These are phyloP conservation scores for Cutaneotrichosporon sp. DNA, from an alignment of 1,284 basidiomycete genomes.

Conservation along the genomic window DNA sequence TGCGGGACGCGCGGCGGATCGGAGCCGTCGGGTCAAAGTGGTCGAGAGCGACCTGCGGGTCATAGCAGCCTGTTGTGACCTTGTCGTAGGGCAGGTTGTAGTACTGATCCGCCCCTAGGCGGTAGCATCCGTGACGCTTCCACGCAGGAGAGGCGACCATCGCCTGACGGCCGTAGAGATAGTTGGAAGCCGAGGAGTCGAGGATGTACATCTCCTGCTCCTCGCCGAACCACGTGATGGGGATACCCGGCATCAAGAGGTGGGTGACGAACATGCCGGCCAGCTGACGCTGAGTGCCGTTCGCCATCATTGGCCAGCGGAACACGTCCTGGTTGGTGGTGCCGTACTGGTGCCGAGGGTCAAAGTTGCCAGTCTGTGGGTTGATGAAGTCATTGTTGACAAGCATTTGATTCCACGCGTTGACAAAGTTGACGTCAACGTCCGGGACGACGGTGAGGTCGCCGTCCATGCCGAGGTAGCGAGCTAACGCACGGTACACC, in stretches of 20 bases:
- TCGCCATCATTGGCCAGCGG: conserved; percentile 81
- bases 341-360: conserved; percentile 84
- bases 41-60: conserved; percentile 84
- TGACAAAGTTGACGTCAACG: conserved; percentile 72
- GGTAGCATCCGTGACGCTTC: conserved; percentile 88
- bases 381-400: conserved; percentile 83
- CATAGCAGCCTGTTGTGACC: conserved; percentile 72
- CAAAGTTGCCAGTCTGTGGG: conserved; percentile 62
- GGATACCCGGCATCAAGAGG: conserved; percentile 80
- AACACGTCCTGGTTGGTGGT: conserved; percentile 89
- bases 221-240: conserved; percentile 82
- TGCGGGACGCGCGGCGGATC: conserved; percentile 68
- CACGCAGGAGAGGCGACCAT: conserved; percentile 81
- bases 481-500: conserved; percentile 74
- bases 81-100: conserved; percentile 82
- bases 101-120: conserved; percentile 81
- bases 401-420: conserved; percentile 85
- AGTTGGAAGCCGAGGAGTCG: conserved; percentile 79
- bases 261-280: conserved; percentile 74
- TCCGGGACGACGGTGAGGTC: conserved; percentile 85
- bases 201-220: conserved; percentile 80
- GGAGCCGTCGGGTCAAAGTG: conserved; percentile 89
- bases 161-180: conserved; percentile 80
- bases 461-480: conserved; percentile 90
- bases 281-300: conserved; percentile 72